Evolutionary conservation across 2,329 filamentous ascomycete genomes (phyloP).

Genomic region (Chaetomium sp.): DNA sequence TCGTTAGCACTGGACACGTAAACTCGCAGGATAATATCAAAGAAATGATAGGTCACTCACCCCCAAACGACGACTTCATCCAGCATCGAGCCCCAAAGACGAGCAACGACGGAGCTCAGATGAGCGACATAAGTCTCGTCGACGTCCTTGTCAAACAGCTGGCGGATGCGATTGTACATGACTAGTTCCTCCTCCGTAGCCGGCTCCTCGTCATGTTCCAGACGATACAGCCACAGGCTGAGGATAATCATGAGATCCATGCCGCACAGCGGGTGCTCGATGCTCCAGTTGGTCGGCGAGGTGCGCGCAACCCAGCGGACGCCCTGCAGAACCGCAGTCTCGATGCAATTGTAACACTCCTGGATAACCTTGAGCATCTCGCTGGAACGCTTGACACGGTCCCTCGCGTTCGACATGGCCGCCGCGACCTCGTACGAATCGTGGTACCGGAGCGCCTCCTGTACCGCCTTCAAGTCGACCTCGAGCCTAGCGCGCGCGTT

Average conservation of each 20-base stretch:
- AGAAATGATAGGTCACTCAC: conserved; percentile 52
- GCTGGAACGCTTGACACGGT: conserved; percentile 87
- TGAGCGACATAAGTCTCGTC: conserved; percentile 75
- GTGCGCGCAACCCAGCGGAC: conserved; percentile 98
- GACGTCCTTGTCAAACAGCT: conserved; percentile 84
- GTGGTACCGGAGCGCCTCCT: conserved; percentile 94
- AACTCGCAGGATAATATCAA: too few species aligned
- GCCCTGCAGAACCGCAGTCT: conserved; percentile 88
- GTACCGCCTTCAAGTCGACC: conserved; percentile 90
- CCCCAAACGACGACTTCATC: conserved; percentile 99
- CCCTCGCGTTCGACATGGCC: conserved; percentile 89
- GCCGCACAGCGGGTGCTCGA: conserved; percentile 93
- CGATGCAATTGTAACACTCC: conserved; percentile 95
- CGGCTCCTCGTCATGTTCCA: conserved; percentile 97
- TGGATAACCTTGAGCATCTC: conserved; percentile 99
- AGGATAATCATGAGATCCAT: conserved; percentile 97
- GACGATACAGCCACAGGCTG: conserved; percentile 94
- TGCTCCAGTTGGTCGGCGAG: conserved; percentile 97
- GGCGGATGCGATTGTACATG: conserved; percentile 91
- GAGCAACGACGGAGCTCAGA: conserved; percentile 89
- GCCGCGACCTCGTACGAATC: conserved; percentile 95
- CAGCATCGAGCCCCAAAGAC: conserved; percentile 95
- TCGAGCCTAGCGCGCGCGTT: conserved; percentile 88
- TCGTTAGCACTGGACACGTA: conserved; percentile 36
- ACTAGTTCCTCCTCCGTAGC: conserved; percentile 74